Base-by-base conservation (phyloP, 805 yeast genomes). In the Ogataea angusta region DNA sequence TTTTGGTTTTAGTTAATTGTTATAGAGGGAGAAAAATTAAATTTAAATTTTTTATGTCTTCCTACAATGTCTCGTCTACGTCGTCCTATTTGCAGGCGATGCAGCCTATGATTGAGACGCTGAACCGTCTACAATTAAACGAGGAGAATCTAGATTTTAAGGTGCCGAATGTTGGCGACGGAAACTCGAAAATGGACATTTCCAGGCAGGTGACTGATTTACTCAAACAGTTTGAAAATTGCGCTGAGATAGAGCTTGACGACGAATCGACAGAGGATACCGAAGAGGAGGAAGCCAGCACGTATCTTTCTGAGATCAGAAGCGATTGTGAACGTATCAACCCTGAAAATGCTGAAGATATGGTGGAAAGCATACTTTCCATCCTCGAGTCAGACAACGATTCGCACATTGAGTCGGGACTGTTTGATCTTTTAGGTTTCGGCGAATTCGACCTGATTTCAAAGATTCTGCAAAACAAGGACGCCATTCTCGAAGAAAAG, bases 391-490 rank as follows among this genome's bases (percentile, higher is more conserved):
- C 68, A 0, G 66, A 66, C 14, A 49, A 64, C 6, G 63, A 70
- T 8, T 82, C 79, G 30, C 84, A 76, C 25, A 54, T 85, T 10
- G 96, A 90, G 54, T 78, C 85, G 5, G 66, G 76, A 6, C 63
- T 93, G 30, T 79, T 87, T 45, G 96, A 89, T 58, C 69, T 86
- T 6, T 60, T 93, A 1, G 99, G 99, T 0, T 84, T 80, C 51
- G 96, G 88, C 18, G 85, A 87, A 56, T 73, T 93, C 46, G 96
- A 88, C 39, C 62, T 90, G 36, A 85, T 90, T 8, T 72, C 88
- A 1, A 73, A 70, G 32, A 63, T 88, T 10, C 59, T 87, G 4
- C 73, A 73, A 37, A 63, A 75, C 36, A 74, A 70, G 51, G 53
- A 53, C 0, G 55, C 52, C 12, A 47, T 66, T 3, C n/a, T 65